A percentile compares a stretch with the other conserved stretches of the same genome.
Evolutionary conservation across 1,284 basidiomycete genomes (phyloP).

Genomic region (Mixia osmundae): DNA sequence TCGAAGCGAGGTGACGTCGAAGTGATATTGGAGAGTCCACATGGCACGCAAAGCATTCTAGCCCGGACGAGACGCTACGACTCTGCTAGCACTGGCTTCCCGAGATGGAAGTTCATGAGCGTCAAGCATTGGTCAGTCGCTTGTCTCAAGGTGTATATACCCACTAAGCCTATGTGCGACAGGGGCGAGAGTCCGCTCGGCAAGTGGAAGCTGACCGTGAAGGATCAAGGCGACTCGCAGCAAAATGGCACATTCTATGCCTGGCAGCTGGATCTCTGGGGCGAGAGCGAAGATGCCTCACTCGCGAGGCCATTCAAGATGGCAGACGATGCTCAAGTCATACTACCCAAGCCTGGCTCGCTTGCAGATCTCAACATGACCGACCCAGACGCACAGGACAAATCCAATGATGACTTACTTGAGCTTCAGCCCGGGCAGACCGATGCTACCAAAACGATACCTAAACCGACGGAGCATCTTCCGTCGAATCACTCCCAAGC

Average conservation of each 20-base stretch:
- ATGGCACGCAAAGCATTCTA: conserved; percentile 62
- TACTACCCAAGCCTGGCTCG: conserved; percentile 4
- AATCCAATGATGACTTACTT: conserved; percentile 16
- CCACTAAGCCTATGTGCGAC: not conserved
- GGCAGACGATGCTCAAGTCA: conserved; percentile 23
- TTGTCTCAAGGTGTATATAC: not conserved
- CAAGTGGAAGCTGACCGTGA: conserved; percentile 68
- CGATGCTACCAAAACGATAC: conserved; percentile 32
- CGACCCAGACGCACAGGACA: conserved; percentile 8
- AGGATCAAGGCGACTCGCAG: conserved; percentile 40
- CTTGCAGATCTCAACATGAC: conserved; percentile 1
- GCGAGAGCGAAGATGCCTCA: conserved; percentile 50
- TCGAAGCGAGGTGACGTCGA: conserved; percentile 72
- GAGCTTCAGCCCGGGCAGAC: conserved; percentile 20
- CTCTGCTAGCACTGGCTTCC: conserved; percentile 42
- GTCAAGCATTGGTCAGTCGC: conserved; percentile 77
- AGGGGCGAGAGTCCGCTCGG: conserved; percentile 91
- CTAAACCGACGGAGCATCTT: conserved; percentile 70
- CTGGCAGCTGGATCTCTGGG: conserved; percentile 88
- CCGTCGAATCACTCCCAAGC: conserved; percentile 54
- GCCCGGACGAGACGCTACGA: conserved; percentile 51
- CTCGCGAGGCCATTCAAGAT: conserved; percentile 38
- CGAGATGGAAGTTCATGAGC: conserved; percentile 93
- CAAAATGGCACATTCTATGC: conserved; percentile 59
- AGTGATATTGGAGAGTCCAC: conserved; percentile 65